Evolutionary conservation across 441 rosid genomes (phyloP).

Genomic region (Geranium incanum): DNA sequence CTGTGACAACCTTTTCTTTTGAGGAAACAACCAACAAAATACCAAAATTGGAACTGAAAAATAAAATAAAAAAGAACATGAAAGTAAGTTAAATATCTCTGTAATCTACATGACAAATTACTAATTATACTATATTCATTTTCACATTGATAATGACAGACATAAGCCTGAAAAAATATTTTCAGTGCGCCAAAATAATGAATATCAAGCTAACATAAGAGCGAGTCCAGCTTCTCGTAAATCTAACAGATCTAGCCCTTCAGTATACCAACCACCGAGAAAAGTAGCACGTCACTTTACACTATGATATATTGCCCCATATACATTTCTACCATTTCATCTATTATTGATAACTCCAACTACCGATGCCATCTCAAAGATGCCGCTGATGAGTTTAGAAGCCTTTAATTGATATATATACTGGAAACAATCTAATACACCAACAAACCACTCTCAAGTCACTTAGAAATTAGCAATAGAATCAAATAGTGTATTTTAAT

Average conservation of each 20-base stretch:
- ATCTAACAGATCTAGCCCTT: conserved; percentile 3
- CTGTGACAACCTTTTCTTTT: conserved; percentile 65
- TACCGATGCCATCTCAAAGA: neutral
- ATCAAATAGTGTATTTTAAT: neutral
- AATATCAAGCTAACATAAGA: neutral
- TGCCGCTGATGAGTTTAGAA: neutral
- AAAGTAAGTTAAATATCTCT: neutral
- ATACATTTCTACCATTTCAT: neutral
- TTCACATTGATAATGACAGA: neutral
- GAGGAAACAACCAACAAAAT: conserved; percentile 53
- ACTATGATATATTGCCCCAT: neutral
- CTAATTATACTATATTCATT: neutral
- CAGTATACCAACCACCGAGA: neutral
- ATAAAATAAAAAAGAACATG: conserved; percentile 17
- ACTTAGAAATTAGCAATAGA: neutral
- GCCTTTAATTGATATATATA: neutral
- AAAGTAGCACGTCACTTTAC: neutral
- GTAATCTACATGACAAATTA: neutral
- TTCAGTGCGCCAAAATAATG: conserved; percentile 8
- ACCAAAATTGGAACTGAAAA: conserved; percentile 74
- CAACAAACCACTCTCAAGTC: neutral
- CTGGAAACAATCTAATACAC: neutral
- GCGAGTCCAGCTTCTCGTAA: neutral
- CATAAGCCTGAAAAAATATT: neutral
- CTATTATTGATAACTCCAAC: neutral